Evolutionary conservation across 2,329 filamentous ascomycete species (phyloP).

Genomic region (Nannizziopsis arthrosporioides): DNA sequence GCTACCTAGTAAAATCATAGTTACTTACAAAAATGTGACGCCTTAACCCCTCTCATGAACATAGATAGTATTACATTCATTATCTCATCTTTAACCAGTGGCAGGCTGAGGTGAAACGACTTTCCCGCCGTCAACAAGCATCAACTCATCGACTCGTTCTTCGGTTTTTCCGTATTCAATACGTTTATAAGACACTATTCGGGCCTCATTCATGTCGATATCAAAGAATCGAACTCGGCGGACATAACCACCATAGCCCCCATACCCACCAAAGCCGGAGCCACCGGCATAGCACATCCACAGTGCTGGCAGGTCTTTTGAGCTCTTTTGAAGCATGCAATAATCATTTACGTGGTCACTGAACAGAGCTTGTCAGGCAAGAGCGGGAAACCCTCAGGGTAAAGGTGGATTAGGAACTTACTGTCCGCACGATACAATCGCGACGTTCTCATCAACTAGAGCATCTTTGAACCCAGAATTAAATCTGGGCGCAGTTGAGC

Average conservation of each 20-base stretch:
- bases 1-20: too few relatives aligned
- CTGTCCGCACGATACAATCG: constrained; percentile 86
- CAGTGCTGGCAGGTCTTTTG: constrained; percentile 51
- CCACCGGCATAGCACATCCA: constrained; percentile 99
- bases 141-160: constrained; percentile 46
- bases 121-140: constrained; percentile 48
- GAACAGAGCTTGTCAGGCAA: not conserved
- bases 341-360: constrained; percentile 96
- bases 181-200: constrained; percentile 85
- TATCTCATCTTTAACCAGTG: not conserved
- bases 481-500: constrained; percentile 73
- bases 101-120: constrained; percentile 30
- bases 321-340: constrained; percentile 57
- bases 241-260: constrained; percentile 74
- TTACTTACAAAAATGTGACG: constrained; percentile 4
- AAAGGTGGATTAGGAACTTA: constrained; percentile 36
- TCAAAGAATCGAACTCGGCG: constrained; percentile 82
- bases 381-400: not conserved
- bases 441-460: constrained; percentile 70
- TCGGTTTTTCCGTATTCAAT: constrained; percentile 54
- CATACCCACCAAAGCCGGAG: constrained; percentile 87
- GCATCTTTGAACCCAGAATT: constrained; percentile 92
- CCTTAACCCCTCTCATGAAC: not conserved
- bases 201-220: constrained; percentile 79
- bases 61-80: not conserved